Conservation (phyloP, 352 stramenopile species). For the Aphanomyces astaci region DNA sequence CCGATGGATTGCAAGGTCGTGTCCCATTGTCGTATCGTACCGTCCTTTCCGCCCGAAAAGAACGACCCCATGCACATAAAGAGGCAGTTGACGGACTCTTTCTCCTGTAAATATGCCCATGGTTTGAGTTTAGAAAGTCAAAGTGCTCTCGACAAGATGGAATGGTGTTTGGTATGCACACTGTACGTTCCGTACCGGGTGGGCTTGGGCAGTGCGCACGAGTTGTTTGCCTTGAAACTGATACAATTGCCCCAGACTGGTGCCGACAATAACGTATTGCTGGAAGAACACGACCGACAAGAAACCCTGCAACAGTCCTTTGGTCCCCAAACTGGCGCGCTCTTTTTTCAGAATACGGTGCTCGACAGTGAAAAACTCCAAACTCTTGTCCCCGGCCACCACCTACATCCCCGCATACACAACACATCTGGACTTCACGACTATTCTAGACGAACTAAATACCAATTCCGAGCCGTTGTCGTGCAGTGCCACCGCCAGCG, state of each 20-base stretch:
- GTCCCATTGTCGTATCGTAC: slow-evolving; percentile 74
- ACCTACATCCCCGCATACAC: slow-evolving; percentile 23
- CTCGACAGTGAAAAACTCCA: slow-evolving; percentile 28
- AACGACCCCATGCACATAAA: slow-evolving; percentile 28
- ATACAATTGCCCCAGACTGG: slow-evolving; percentile 47
- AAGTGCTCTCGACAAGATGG: too few species aligned
- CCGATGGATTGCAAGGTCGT: slow-evolving; percentile 65
- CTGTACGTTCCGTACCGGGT: slow-evolving; percentile 36
- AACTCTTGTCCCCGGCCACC: slow-evolving; percentile 30
- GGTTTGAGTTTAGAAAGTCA: too few species aligned
- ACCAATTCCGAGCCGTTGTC: slow-evolving; percentile 65
- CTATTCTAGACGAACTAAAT: too few species aligned
- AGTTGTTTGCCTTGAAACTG: slow-evolving; percentile 60
- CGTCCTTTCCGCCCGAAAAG: slow-evolving; percentile 71
- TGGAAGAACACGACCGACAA: slow-evolving; percentile 43
- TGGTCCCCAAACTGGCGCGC: slow-evolving; percentile 34
- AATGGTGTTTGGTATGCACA: too few species aligned
- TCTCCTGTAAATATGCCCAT: too few species aligned
- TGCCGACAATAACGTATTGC: slow-evolving; percentile 53
- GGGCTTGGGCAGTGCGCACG: slow-evolving; percentile 48
- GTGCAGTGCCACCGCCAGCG: slow-evolving; percentile 52
- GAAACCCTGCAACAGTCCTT: slow-evolving; percentile 37
- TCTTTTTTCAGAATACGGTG: slow-evolving; percentile 43
- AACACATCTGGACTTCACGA: too few species aligned
- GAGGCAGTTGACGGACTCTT: slow-evolving; percentile 21